Percentiles rank a stretch among this genome's conserved stretches.
These are phyloP conservation scores for Zygosaccharomyces rouxii DNA, from an alignment of 805 yeast species.

Conservation along the genomic window DNA sequence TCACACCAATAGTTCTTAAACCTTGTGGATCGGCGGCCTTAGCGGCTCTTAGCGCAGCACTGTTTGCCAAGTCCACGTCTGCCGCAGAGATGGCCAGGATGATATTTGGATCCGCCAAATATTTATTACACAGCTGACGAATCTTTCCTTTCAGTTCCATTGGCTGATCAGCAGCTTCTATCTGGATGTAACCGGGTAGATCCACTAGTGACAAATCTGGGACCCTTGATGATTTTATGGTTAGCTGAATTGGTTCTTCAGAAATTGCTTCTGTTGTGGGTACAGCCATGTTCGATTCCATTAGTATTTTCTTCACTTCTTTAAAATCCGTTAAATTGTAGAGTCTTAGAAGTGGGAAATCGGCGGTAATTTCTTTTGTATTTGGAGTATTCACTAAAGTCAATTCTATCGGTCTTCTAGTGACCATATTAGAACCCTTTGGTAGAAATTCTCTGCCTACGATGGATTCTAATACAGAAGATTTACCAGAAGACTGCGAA, in stretches of 20 bases:
- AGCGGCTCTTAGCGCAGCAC: constrained; percentile 89
- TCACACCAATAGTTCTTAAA: constrained; percentile 92
- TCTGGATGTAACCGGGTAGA: constrained; percentile 95
- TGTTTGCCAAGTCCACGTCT: constrained; percentile 95
- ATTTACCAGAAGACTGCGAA: constrained; percentile 95
- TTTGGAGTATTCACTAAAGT: constrained; percentile 86
- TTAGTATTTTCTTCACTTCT: constrained; percentile 81
- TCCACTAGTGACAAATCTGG: constrained; percentile 94
- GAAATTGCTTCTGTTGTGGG: constrained; percentile 82
- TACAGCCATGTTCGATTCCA: constrained; percentile 89
- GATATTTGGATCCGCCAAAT: constrained; percentile 86
- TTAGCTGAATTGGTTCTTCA: constrained; percentile 88
- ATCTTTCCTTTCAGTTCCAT: constrained; percentile 73
- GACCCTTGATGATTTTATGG: constrained; percentile 82
- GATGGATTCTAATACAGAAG: constrained; percentile 90
- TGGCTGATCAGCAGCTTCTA: constrained; percentile 97
- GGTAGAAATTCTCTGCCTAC: constrained; percentile 98
- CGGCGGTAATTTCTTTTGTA: constrained; percentile 79
- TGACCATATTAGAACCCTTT: constrained; percentile 97
- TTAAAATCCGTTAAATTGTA: constrained; percentile 80
- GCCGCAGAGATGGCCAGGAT: constrained; percentile 96
- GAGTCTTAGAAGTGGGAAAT: constrained; percentile 84
- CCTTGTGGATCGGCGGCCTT: constrained; percentile 89
- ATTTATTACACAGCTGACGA: constrained; percentile 73
- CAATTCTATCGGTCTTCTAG: constrained; percentile 93